Base-by-base conservation (phyloP, 345 rosid species). In the Mallotus nudiflorus region DNA sequence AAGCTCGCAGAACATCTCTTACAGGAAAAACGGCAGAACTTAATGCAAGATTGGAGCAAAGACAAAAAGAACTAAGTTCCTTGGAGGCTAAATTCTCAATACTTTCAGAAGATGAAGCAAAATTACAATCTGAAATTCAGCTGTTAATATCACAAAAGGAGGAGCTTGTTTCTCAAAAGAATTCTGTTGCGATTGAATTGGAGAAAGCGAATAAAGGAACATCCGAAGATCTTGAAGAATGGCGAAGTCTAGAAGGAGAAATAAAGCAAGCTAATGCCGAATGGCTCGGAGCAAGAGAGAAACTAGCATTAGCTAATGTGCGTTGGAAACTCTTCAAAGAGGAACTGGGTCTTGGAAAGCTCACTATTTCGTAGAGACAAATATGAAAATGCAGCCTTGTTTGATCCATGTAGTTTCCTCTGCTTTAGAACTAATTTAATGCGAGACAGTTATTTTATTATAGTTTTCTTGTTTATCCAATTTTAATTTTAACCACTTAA, bases 271-370 rank as follows among this genome's bases (percentile, higher is more conserved):
- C 48, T 19, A n/a, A 60, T 60, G 27, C 12, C 5, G 65, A 60
- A 37, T 60, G 46, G 46, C 27, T 35, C 10, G 65, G 16, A 35
- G 65, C 45, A 18, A 60, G n/a, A 37, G 46, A 60, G 45, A 60
- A 60, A 22, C 22, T 37, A 35, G 46, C 65, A 35, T 19, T 40
- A 9, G 65, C 65, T 9, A 37, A 60, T 37, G 25, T 59, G 22
- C 64, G 45, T 59, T 59, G 45, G 64, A 59, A 59, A 59, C 64
- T 59, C 27, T 59, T 33, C 45, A 33, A 20, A 24, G 64, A 59
- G 64, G 64, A 59, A 8, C 22, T 59, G 11, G 64, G 64, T 18
- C 64, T 59, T 33, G 44, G 64, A 35, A 59, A 33, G n/a, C 60
- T 55, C 27, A 27, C 11, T 14, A 55, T 55, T 55, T 55, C 60